Percentiles rank a stretch among this genome's conserved stretches.
These are phyloP conservation scores for Coemansia sp. DNA, from an alignment of 192 early-diverging fungal species.

Conservation along the genomic window DNA sequence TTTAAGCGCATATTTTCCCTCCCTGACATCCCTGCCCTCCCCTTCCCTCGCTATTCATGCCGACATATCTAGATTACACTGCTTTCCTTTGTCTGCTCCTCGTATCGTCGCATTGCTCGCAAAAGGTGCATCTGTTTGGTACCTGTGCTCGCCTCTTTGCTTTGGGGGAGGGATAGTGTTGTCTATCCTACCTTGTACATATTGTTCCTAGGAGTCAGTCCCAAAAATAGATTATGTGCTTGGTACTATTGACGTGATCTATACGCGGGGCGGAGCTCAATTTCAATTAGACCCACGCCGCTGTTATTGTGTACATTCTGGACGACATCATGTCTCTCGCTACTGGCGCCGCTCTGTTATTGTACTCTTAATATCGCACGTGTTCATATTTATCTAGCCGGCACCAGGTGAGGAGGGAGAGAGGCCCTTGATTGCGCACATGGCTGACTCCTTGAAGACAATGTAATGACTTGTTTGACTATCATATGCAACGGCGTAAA, in stretches of 20 bases:
- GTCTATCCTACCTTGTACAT: not conserved
- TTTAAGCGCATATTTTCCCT: not conserved
- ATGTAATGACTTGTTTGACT: not conserved
- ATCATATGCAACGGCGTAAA: slow-evolving; percentile 4
- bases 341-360: not conserved
- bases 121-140: slow-evolving; percentile 3
- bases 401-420: not conserved
- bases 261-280: not conserved
- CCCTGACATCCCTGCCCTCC: not conserved
- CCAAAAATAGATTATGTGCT: slow-evolving; percentile 2
- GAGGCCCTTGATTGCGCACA: slow-evolving; percentile 10
- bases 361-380: not conserved
- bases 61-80: not conserved
- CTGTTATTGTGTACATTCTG: not conserved
- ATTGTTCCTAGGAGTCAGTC: slow-evolving; percentile 4
- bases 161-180: not conserved
- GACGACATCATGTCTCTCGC: not conserved
- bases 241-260: not conserved
- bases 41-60: not conserved
- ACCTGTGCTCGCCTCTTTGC: not conserved
- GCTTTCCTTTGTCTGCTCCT: not conserved
- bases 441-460: not conserved
- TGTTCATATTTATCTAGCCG: not conserved
- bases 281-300: not conserved
- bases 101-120: not conserved